Percentiles rank a stretch among this genome's conserved stretches.
These are phyloP conservation scores for Triticum turgidum DNA, from an alignment of 176 grass and related monocot species.

Conservation along the genomic window DNA sequence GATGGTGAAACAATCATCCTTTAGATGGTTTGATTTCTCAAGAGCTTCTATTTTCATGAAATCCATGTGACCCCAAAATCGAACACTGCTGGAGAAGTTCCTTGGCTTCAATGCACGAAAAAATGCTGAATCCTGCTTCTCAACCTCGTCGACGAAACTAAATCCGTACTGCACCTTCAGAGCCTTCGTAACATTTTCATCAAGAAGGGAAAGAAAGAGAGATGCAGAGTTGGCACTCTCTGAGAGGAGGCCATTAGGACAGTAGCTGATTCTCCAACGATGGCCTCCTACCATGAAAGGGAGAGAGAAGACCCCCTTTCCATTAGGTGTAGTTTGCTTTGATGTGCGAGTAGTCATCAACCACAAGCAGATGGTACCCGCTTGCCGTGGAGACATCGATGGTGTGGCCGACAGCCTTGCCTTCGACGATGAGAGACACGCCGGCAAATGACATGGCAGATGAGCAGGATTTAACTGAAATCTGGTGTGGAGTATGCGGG, in stretches of 20 bases:
- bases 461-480: no score
- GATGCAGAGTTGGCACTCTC: not conserved
- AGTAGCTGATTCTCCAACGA: not conserved
- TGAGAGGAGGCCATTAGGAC: not conserved
- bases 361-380: not conserved
- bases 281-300: not conserved
- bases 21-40: not conserved
- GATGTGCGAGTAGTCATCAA: not conserved
- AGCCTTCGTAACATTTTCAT: not conserved
- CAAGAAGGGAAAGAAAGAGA: not conserved
- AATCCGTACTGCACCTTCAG: no score
- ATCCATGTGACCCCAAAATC: not conserved
- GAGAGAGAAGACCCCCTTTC: not conserved
- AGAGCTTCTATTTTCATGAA: not conserved
- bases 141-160: not conserved
- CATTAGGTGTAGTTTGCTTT: not conserved
- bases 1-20: not conserved
- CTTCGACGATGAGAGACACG: not conserved
- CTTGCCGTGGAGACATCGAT: not conserved
- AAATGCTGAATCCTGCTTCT: not conserved
- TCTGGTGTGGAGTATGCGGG: no score
- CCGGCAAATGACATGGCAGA: not conserved
- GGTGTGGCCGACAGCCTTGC: not conserved
- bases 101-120: not conserved
- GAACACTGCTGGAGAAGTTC: not conserved